phyloP scores from a whole-genome alignment of 1,284 basidiomycete genomes.

The Cutaneotrichosporon cutaneum region DNA sequence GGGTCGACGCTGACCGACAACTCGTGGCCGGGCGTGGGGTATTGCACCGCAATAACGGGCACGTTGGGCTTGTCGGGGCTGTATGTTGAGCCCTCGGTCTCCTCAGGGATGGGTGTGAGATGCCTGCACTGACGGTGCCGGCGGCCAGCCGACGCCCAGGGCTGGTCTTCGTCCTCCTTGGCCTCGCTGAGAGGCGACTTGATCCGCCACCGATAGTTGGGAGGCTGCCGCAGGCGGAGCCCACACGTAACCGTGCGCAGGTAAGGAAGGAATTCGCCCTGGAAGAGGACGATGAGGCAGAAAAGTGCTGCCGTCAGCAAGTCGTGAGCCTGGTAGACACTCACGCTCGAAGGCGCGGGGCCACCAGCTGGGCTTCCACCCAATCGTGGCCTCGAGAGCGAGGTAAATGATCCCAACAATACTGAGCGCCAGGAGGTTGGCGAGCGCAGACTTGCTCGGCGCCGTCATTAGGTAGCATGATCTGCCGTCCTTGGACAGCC shows the following conservation, averaged over 20 bases:
- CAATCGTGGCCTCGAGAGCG: slow-evolving; percentile 22
- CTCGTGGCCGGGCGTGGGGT: neutral
- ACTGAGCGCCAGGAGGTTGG: slow-evolving; percentile 4
- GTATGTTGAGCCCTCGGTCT: neutral
- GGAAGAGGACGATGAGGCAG: neutral
- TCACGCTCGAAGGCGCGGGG: slow-evolving; percentile 25
- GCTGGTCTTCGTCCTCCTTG: neutral
- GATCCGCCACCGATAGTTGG: neutral
- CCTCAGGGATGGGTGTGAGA: neutral
- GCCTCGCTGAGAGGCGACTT: neutral
- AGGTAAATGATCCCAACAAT: slow-evolving; percentile 16
- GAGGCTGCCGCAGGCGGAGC: neutral
- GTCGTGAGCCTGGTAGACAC: neutral
- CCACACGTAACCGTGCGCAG: neutral
- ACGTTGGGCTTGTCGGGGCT: neutral
- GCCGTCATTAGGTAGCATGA: neutral
- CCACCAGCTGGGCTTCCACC: slow-evolving; percentile 28
- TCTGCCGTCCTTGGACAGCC: neutral
- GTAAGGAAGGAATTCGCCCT: neutral
- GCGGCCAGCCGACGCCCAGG: neutral
- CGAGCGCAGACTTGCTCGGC: neutral
- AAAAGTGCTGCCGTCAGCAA: neutral
- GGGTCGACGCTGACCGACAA: neutral
- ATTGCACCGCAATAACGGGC: neutral
- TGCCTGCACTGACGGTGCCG: neutral